Evolutionary conservation across 306 rosid species (phyloP).

Genomic region (Neltuma alba): DNA sequence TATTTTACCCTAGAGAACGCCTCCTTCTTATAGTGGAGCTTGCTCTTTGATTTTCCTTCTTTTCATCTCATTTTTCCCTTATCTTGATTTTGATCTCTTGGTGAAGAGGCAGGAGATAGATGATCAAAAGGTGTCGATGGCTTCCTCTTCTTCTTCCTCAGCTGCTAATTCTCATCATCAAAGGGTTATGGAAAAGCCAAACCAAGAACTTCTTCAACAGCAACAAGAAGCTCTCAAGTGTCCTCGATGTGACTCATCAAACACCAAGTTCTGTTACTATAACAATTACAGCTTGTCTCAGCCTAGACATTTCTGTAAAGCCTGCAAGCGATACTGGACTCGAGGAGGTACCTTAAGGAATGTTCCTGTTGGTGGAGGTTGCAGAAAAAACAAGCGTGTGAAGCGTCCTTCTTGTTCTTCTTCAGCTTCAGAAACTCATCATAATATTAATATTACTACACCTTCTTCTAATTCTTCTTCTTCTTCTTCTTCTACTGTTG

Average conservation of each 20-base stretch:
- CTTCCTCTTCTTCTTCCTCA: slow-evolving; percentile 22
- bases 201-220: slow-evolving; percentile 58
- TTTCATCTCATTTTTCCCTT: neutral
- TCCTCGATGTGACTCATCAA: slow-evolving; percentile 94
- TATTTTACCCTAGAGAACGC: slow-evolving; percentile 60
- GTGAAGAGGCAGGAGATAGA: slow-evolving; percentile 51
- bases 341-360: slow-evolving; percentile 91
- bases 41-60: neutral
- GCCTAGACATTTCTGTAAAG: slow-evolving; percentile 95
- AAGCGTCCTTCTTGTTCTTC: slow-evolving; percentile 47
- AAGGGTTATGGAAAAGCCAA: slow-evolving; percentile 67
- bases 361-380: slow-evolving; percentile 97
- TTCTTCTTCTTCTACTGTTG: slow-evolving; percentile 16
- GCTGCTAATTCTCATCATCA: neutral
- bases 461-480: slow-evolving; percentile 50
- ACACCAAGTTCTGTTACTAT: slow-evolving; percentile 96
- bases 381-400: slow-evolving; percentile 87
- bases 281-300: slow-evolving; percentile 96
- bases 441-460: slow-evolving; percentile 16
- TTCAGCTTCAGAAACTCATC: slow-evolving; percentile 42
- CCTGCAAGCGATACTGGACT: slow-evolving; percentile 98
- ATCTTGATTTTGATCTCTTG: neutral
- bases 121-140: slow-evolving; percentile 59
- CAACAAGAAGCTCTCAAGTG: slow-evolving; percentile 64
- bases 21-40: slow-evolving; percentile 2